Percentiles rank a stretch among this genome's conserved stretches.
Evolutionary conservation across 2,329 filamentous ascomycete genomes (phyloP).

Genomic region (Cercospora zeina): DNA sequence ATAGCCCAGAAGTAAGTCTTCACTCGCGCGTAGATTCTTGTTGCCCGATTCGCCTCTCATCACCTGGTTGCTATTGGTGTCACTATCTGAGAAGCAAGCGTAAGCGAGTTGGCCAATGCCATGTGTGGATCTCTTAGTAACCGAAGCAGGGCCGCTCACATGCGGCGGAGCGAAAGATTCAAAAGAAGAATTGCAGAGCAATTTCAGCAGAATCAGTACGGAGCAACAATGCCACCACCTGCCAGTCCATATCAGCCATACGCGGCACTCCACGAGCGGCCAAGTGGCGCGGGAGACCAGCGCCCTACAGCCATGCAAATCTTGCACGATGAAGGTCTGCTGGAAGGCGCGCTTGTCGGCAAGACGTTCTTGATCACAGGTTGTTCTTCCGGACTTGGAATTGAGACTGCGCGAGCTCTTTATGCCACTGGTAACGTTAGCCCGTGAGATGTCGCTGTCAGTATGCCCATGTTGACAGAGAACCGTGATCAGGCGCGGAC

Average conservation of each 20-base stretch:
- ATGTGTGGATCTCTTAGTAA: neutral
- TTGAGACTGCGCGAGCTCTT: constrained; percentile 17
- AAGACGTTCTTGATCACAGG: constrained; percentile 22
- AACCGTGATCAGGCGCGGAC: constrained; percentile 4
- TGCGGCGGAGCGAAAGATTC: neutral
- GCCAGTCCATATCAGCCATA: neutral
- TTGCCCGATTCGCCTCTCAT: neutral
- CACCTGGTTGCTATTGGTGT: neutral
- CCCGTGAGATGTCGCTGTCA: neutral
- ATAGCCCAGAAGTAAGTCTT: constrained; percentile 1
- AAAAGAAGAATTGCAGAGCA: neutral
- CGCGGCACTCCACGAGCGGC: constrained; percentile 5
- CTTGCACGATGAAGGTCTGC: constrained; percentile 16
- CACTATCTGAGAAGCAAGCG: neutral
- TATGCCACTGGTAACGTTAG: neutral
- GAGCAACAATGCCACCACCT: neutral
- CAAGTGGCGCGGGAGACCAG: constrained; percentile 16
- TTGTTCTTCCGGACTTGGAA: constrained; percentile 18
- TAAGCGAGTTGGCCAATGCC: neutral
- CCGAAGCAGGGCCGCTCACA: neutral
- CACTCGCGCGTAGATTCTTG: neutral
- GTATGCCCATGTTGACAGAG: neutral
- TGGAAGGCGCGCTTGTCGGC: constrained; percentile 1
- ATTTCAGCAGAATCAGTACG: neutral
- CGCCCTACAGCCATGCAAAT: constrained; percentile 17